These are phyloP conservation scores for Paramecium octaurelia DNA, from an alignment of 73 alveolate genomes.

Conservation along the genomic window DNA sequence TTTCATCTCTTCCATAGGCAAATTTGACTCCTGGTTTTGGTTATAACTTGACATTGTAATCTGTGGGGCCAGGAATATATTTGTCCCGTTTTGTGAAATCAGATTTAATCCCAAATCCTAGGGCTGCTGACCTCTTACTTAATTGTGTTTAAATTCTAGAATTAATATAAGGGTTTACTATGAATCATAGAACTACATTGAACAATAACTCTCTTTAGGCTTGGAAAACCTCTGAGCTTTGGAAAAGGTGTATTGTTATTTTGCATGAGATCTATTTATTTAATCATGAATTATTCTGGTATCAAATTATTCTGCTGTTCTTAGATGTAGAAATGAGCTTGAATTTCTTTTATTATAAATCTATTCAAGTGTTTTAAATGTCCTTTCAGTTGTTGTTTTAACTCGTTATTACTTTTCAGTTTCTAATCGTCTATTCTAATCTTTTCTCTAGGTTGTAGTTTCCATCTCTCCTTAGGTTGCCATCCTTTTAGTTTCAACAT, in stretches of 20 bases:
- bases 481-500: background rate
- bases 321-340: background rate
- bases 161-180: background rate
- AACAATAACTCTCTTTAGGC: background rate
- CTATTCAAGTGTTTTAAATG: constrained; percentile 25
- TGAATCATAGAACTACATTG: background rate
- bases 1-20: constrained; percentile 36
- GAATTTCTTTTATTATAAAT: background rate
- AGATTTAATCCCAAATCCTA: background rate
- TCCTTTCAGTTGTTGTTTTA: constrained; percentile 13
- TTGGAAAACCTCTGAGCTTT: background rate
- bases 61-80: constrained; percentile 36
- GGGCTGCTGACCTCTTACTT: background rate
- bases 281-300: background rate
- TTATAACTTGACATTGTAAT: background rate
- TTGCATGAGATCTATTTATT: background rate
- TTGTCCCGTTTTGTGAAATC: constrained; percentile 5
- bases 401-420: background rate
- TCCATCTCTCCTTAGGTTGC: background rate
- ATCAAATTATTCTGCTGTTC: constrained; percentile 30
- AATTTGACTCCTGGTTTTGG: background rate
- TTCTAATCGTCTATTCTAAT: background rate
- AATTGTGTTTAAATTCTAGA: background rate
- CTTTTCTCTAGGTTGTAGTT: background rate
- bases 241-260: background rate